Percentiles rank a stretch among this genome's conserved stretches.
phyloP scores from a whole-genome alignment of 2,329 filamentous ascomycete genomes.

The Beauveria varroae region DNA sequence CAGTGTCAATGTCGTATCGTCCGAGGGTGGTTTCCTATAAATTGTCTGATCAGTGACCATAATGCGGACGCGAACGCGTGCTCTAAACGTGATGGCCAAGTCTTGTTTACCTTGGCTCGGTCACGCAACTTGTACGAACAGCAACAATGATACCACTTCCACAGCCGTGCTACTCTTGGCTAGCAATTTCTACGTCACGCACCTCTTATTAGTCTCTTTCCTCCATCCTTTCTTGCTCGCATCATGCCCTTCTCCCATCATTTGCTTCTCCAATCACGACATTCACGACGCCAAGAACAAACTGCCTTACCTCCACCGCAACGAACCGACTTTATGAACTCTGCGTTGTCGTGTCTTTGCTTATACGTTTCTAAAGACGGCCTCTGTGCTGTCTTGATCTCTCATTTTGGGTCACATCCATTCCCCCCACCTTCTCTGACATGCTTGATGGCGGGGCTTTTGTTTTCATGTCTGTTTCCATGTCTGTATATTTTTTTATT shows the following conservation, averaged over 20 bases:
- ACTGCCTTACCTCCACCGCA: neutral
- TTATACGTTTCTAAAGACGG: neutral
- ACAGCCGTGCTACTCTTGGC: neutral
- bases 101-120: neutral
- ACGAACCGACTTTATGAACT: neutral
- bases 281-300: conserved; percentile 9
- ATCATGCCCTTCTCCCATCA: neutral
- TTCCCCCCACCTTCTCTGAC: no score
- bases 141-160: neutral
- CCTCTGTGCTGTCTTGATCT: neutral
- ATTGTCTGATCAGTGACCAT: neutral
- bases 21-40: conserved; percentile 50
- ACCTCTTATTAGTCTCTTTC: neutral
- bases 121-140: neutral
- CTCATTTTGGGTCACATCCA: no score
- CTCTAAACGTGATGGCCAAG: neutral
- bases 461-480: neutral
- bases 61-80: neutral
- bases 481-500: neutral
- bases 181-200: neutral
- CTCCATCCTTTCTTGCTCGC: neutral
- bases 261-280: conserved; percentile 1
- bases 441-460: neutral
- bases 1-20: conserved; percentile 45
- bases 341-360: neutral